Percentiles rank a stretch among this genome's conserved stretches.
These are phyloP conservation scores for Thraustochytrium sp. DNA, from an alignment of 352 stramenopile genomes.

Conservation along the genomic window DNA sequence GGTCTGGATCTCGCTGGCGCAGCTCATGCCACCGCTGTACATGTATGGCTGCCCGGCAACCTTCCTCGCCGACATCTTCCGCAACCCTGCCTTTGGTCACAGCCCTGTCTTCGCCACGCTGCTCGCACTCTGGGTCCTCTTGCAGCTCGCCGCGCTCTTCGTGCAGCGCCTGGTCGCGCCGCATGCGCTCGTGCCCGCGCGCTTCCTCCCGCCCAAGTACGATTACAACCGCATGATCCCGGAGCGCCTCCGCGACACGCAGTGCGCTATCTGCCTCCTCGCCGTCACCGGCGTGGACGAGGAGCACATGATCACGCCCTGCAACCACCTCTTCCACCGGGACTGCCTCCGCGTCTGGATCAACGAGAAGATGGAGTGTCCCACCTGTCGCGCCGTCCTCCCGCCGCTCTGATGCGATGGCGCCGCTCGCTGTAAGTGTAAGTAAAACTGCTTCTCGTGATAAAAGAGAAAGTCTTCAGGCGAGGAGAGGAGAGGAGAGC, in stretches of 20 bases:
- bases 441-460: no score
- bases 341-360: slow-evolving; percentile 84
- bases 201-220: slow-evolving; percentile 92
- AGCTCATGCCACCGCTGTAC: slow-evolving; percentile 90
- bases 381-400: slow-evolving; percentile 74
- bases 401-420: slow-evolving; percentile 49
- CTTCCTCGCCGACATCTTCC: slow-evolving; percentile 70
- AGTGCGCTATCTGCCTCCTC: slow-evolving; percentile 74
- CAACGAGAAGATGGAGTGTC: slow-evolving; percentile 88
- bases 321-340: slow-evolving; percentile 84
- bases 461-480: no score
- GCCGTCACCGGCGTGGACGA: slow-evolving; percentile 60
- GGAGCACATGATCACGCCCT: slow-evolving; percentile 86
- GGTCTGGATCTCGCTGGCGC: slow-evolving; percentile 83
- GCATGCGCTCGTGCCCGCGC: slow-evolving; percentile 87
- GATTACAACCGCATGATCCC: slow-evolving; percentile 79
- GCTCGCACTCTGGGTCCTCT: slow-evolving; percentile 78
- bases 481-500: no score
- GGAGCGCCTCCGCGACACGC: slow-evolving; percentile 47
- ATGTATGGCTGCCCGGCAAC: slow-evolving; percentile 86
- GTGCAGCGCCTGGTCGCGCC: slow-evolving; percentile 84
- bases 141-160: slow-evolving; percentile 81
- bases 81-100: slow-evolving; percentile 46
- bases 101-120: not conserved
- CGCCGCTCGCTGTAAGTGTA: not conserved